Conservation (phyloP, 345 rosid species). For the Barbarea vulgaris region DNA sequence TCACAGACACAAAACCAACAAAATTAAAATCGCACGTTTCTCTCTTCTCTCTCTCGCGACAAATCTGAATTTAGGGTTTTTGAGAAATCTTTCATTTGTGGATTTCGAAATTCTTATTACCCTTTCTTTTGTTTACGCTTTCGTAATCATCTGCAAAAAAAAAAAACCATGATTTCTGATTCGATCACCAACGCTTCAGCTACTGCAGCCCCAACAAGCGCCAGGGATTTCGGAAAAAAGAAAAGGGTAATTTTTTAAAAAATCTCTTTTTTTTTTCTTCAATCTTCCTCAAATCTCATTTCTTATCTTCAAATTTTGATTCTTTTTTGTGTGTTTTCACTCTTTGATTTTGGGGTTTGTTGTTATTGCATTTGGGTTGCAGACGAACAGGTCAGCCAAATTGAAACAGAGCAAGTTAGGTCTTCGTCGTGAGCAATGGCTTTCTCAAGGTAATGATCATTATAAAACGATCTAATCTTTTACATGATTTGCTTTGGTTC, state of each 20-base stretch:
- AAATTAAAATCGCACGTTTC: constrained; percentile 39
- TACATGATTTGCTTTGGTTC: background rate
- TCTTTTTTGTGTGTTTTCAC: background rate
- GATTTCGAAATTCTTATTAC: background rate
- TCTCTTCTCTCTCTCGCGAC: constrained; percentile 35
- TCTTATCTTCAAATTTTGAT: background rate
- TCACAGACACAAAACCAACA: constrained; percentile 15
- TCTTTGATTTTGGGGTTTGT: background rate
- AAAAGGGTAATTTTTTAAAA: constrained; percentile 56
- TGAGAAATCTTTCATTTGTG: constrained; percentile 29
- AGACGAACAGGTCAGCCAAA: constrained; percentile 89
- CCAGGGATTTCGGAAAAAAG: constrained; percentile 69
- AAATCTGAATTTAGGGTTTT: constrained; percentile 62
- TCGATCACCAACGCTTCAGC: constrained; percentile 58
- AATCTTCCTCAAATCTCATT: background rate
- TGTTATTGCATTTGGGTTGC: constrained; percentile 34
- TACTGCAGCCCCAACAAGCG: constrained; percentile 52
- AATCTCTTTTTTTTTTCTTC: constrained; percentile 1
- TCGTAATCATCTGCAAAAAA: constrained; percentile 22
- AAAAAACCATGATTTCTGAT: constrained; percentile 64
- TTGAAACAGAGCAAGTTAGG: constrained; percentile 93
- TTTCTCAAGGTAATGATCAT: constrained; percentile 69
- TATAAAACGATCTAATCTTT: background rate
- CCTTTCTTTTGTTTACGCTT: background rate
- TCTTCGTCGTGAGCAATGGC: constrained; percentile 98